phyloP scores from a whole-genome alignment of 2,329 filamentous ascomycete genomes.

The Thyridium curvatum region DNA sequence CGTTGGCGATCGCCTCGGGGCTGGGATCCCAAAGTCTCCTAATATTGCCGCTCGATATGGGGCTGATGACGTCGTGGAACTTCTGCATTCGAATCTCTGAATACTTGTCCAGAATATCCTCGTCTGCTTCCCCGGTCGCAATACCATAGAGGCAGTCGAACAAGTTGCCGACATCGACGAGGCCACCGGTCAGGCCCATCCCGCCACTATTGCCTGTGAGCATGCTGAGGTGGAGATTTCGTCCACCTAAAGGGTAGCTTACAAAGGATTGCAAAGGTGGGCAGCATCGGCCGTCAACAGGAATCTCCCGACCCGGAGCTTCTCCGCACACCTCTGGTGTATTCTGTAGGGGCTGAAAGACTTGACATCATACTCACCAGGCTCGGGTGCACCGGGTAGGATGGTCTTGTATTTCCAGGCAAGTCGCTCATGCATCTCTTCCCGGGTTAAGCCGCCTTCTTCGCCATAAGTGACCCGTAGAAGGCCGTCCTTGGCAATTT shows the following conservation, averaged over 20 bases:
- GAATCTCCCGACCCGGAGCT: constrained; percentile 4
- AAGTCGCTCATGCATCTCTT: constrained; percentile 4
- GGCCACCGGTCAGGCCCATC: constrained; percentile 41
- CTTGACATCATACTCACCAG: constrained; percentile 3
- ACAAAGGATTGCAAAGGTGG: constrained; percentile 47
- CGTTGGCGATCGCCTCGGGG: constrained; percentile 13
- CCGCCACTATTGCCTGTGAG: constrained; percentile 25
- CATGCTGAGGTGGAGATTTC: neutral
- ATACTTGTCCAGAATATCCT: constrained; percentile 34
- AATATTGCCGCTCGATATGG: constrained; percentile 13
- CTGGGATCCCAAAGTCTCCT: constrained; percentile 10
- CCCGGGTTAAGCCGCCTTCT: constrained; percentile 4
- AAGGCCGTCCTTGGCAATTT: constrained; percentile 1
- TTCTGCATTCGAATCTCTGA: constrained; percentile 29
- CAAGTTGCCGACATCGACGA: constrained; percentile 40
- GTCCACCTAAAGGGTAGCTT: constrained; percentile 6
- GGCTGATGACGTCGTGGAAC: constrained; percentile 19
- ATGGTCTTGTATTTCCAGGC: neutral
- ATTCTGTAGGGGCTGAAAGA: constrained; percentile 6
- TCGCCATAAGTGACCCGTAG: constrained; percentile 5
- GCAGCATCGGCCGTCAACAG: constrained; percentile 18
- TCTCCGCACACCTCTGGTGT: constrained; percentile 5
- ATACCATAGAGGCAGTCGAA: constrained; percentile 39
- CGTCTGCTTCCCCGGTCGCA: constrained; percentile 26
- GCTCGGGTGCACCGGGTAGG: constrained; percentile 6